Evolutionary conservation across 73 alveolate species (phyloP), one percentile per base, ranked within the genome.

Genomic region (Effrenium voratum): DNA sequence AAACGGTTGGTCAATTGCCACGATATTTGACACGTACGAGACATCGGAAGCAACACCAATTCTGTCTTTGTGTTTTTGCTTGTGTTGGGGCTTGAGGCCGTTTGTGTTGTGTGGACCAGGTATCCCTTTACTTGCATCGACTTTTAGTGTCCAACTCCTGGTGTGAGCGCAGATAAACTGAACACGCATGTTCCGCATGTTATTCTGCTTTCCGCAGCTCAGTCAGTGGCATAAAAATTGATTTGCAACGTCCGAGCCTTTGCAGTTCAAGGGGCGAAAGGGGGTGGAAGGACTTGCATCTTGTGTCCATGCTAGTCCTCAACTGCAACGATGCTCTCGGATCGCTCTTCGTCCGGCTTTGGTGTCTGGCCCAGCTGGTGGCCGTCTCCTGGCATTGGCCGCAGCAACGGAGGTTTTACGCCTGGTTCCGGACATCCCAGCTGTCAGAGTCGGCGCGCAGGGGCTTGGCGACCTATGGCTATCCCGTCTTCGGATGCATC

Each of bases 401-500:
- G 47, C 47, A 12, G 49, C 92, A 82, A 49, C 46, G 16, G 12
- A 12, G n/a, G 2, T 82, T 82, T 49, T 82, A 82, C 92, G 73
- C 24, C 10, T 82, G 92, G 92, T 82, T 82, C 34, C 13, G 15
- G 19, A 38, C 19, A 22, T 34, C 68, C 41, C 47, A 44, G 5
- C 50, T 82, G 92, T 82, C 92, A 32, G 92, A 82, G n/a, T 46
- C 92, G 22, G 36, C 15, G 52, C 92, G 92, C 52, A 72, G 92
- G 47, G 92, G 92, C 34, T 36, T 82, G 92, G 92, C 46, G 40
- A 82, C 76, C n/a, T 47, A 49, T 34, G 92, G 92, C 49, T 82
- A 82, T 82, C 45, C 92, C 15, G 75, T 82, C 92, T 82, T 82
- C 52, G 76, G 92, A 82, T 82, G 44, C 92, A 82, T 82, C 28